Evolutionary conservation across 208 protist species (phyloP), one percentile per base, ranked within the genome.

Genomic region (Wallacemonas collosoma): DNA sequence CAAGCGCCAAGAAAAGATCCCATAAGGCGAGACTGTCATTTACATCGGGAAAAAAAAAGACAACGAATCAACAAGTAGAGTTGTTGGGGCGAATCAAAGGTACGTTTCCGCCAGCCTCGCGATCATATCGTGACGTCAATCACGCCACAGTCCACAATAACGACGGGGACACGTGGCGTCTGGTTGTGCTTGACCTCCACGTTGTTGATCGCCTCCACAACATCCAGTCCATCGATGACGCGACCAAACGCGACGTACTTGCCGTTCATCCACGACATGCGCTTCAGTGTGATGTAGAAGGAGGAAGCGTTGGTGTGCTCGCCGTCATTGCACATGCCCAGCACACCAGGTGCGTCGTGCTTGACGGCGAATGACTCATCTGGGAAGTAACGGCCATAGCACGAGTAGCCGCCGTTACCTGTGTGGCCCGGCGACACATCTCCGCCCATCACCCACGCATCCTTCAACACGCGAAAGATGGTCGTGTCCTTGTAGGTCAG

Each of bases 201-300:
- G 4, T 53, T 77, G 70, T 96, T 89, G 45, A 97, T 94, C 6
- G 84, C 82, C 47, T 92, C 79, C 51, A 98, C 85, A n/a, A 90
- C 81, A 12, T 89, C 58, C 81, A 93, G 91, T 50, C 96, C 96
- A 72, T 97, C 90, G 35, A 98, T 90, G 45, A 98, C 96, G n/a
- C 87, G 83, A 9, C 98, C 98, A 82, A 99, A 98, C 26, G 97
- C 97, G 0, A 98, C 94, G 78, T 99, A 98, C 65, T 92, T 93
- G 8, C 83, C 75, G 71, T 98, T 95, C 89, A 98, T 96, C 91
- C 91, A 96, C 26, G 82, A 85, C 83, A 91, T 87, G 36, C 79
- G 66, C 45, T 82, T 81, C 41, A 80, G 78, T 9, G 93, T 97
- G 40, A 97, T 93, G 80, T 97, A 97, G 79, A 97, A 97, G 26